A percentile compares a stretch with the other conserved stretches of the same genome.
These are phyloP conservation scores for Apiotrichum brassicae DNA, from an alignment of 1,284 basidiomycete genomes.

Conservation along the genomic window DNA sequence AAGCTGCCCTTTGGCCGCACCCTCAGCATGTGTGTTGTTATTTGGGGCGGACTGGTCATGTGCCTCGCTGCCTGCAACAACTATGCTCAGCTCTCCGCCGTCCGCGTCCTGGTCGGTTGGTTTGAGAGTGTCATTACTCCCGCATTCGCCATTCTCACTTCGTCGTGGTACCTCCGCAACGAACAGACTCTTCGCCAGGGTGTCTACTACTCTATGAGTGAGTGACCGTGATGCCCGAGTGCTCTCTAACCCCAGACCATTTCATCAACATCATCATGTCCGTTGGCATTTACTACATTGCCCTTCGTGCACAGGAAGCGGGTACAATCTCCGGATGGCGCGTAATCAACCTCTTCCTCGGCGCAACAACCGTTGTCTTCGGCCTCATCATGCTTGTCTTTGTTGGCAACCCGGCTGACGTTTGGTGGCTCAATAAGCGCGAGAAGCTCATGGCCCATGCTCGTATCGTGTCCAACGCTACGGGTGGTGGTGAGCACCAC, in stretches of 20 bases:
- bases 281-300: conserved; percentile 25
- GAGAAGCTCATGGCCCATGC: conserved; percentile 28
- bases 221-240: not conserved
- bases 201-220: conserved; percentile 28
- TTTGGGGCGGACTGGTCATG: conserved; percentile 24
- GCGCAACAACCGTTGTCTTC: conserved; percentile 19
- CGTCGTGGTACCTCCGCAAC: conserved; percentile 29
- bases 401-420: conserved; percentile 26
- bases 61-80: conserved; percentile 25
- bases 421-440: conserved; percentile 25
- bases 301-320: conserved; percentile 15
- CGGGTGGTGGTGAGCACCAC: conserved; percentile 17
- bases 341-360: conserved; percentile 34
- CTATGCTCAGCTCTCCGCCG: conserved; percentile 21
- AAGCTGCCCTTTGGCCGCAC: conserved; percentile 23
- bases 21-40: conserved; percentile 15
- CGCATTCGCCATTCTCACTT: conserved; percentile 14
- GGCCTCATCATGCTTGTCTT: conserved; percentile 15
- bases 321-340: conserved; percentile 25
- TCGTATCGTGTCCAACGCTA: conserved; percentile 23
- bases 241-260: conserved; percentile 3
- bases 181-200: conserved; percentile 23
- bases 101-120: conserved; percentile 28
- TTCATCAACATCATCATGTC: conserved; percentile 13
- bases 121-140: conserved; percentile 25